phyloP scores from a whole-genome alignment of 306 rosid genomes.

The Cicer pinnatifidum region DNA sequence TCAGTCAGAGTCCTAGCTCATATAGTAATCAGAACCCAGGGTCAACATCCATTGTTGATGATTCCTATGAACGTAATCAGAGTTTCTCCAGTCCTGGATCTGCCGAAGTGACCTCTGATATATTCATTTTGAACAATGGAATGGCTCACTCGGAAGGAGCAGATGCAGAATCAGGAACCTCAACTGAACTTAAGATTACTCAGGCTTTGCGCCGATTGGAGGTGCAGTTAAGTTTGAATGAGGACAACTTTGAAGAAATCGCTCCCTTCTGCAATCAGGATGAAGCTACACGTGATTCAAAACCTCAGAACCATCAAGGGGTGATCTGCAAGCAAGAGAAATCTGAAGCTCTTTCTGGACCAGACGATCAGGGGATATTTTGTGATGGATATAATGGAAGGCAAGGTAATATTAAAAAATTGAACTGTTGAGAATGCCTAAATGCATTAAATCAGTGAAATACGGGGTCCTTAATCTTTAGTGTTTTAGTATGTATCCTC shows the following conservation, averaged over 20 bases:
- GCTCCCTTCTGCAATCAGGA: conserved; percentile 42
- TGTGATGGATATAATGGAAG: conserved; percentile 53
- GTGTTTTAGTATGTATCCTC: conserved; percentile 26
- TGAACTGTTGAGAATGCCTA: conserved; percentile 28
- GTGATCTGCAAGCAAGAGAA: conserved; percentile 55
- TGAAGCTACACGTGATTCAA: conserved; percentile 50
- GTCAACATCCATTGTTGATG: conserved; percentile 54
- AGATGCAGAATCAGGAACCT: conserved; percentile 54
- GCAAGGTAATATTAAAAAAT: conserved; percentile 60
- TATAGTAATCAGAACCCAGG: conserved; percentile 57
- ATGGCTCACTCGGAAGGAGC: conserved; percentile 51
- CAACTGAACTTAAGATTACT: conserved; percentile 57
- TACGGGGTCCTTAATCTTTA: conserved; percentile 1
- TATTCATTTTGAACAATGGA: conserved; percentile 45
- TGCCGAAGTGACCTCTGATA: conserved; percentile 70
- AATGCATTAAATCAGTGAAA: conserved; percentile 34
- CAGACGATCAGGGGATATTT: conserved; percentile 50
- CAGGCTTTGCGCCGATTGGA: conserved; percentile 78
- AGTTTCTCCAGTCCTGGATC: conserved; percentile 74
- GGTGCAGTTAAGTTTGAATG: conserved; percentile 86
- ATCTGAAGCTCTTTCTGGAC: conserved; percentile 49
- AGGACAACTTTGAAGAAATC: conserved; percentile 60
- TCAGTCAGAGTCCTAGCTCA: conserved; percentile 59
- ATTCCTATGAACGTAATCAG: conserved; percentile 60
- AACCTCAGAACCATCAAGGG: conserved; percentile 46